These are phyloP conservation scores for Globisporangium canariense DNA, from an alignment of 352 stramenopile genomes.

Conservation along the genomic window DNA sequence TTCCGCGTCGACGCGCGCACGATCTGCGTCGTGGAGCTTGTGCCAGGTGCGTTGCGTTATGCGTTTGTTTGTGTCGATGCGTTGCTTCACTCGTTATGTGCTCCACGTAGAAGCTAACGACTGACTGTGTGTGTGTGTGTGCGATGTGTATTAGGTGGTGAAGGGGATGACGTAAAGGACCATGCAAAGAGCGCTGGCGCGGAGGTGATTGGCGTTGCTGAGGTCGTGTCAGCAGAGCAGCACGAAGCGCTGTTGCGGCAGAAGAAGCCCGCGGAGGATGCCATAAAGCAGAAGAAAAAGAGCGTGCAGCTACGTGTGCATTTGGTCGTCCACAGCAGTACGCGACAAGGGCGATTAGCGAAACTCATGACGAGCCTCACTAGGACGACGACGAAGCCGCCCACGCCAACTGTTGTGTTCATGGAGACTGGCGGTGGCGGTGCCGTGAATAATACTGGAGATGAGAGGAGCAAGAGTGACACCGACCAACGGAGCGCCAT, in stretches of 20 bases:
- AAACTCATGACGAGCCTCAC: background rate
- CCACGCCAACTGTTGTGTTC: slow-evolving; percentile 3
- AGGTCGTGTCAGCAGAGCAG: background rate
- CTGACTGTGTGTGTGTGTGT: background rate
- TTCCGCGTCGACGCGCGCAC: slow-evolving; percentile 14
- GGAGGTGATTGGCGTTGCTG: background rate
- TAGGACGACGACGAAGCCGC: background rate
- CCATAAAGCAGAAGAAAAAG: background rate
- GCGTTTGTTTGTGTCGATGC: too few relatives aligned
- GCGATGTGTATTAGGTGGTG: background rate
- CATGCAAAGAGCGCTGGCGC: background rate
- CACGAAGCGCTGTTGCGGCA: background rate
- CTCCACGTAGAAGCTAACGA: background rate
- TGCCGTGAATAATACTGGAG: background rate
- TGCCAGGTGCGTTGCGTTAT: slow-evolving; percentile 6
- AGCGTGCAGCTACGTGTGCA: background rate
- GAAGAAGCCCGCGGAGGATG: background rate
- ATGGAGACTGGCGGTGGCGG: background rate
- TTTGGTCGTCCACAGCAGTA: background rate
- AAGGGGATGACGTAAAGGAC: background rate
- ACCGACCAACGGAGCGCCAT: background rate
- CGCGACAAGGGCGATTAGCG: background rate
- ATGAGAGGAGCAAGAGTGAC: background rate
- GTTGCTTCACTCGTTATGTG: background rate
- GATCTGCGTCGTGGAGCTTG: slow-evolving; percentile 33